Evolutionary conservation across 805 yeast species (phyloP).

Genomic region (Clavispora carvajalis): DNA sequence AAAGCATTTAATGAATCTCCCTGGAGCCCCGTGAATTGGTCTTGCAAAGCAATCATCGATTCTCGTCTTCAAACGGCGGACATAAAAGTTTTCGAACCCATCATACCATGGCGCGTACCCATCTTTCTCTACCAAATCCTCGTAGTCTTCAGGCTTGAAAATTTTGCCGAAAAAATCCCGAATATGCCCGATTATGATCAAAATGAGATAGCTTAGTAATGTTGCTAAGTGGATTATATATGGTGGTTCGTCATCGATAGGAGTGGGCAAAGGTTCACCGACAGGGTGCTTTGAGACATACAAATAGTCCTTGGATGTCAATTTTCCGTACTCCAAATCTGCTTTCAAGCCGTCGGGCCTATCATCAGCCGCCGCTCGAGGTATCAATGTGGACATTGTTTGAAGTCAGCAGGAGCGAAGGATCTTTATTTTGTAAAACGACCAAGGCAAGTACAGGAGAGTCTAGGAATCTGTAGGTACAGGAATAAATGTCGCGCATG

Average conservation of each 20-base stretch:
- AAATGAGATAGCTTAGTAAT: conserved; percentile 75
- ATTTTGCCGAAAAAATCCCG: conserved; percentile 81
- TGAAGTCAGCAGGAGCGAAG: neutral
- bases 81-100: conserved; percentile 88
- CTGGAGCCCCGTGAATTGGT: conserved; percentile 97
- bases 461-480: neutral
- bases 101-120: conserved; percentile 97
- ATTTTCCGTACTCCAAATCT: conserved; percentile 68
- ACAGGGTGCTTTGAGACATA: conserved; percentile 55
- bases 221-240: conserved; percentile 74
- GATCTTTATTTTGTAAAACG: neutral
- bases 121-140: conserved; percentile 65
- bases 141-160: conserved; percentile 61
- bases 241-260: conserved; percentile 81
- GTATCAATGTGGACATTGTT: conserved; percentile 21
- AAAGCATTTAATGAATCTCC: conserved; percentile 78
- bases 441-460: neutral
- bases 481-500: neutral
- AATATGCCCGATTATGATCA: conserved; percentile 84
- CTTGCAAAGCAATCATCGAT: conserved; percentile 93
- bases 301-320: conserved; percentile 60
- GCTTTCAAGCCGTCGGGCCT: conserved; percentile 28
- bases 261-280: conserved; percentile 54
- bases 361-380: conserved; percentile 35
- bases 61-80: conserved; percentile 85